Base-by-base conservation (phyloP, 352 stramenopile genomes). In the Discostella stelligera region DNA sequence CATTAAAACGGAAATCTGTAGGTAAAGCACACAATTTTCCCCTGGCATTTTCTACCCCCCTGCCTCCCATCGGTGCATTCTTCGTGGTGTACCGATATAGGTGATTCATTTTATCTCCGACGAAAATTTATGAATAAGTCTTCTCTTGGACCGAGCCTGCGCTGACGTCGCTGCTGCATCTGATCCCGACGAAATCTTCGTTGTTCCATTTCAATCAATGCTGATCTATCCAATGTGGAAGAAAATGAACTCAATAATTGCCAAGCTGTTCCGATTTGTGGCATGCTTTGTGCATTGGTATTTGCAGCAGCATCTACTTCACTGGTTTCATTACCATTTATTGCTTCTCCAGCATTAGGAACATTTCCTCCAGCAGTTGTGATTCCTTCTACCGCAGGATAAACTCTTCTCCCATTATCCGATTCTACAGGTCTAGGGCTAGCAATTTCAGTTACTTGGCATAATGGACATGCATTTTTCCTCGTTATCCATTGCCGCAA, bases 401-500 rank as follows among this genome's bases (percentile, higher is more conserved):
- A 3, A 7, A 16, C n/a, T 27, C 18, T 65, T 16, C 56, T 37
- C 21, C 30, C 30, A 11, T 13, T 30, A 14, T n/a, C 55, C 20
- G 52, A 20, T 41, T 71, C 52, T 50, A 77, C 63, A 41, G 75
- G 61, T 18, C 75, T 71, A 23, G 78, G 82, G 25, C 66, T 74
- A 30, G 79, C 77, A 70, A 90, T 74, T 39, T 87, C 63, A 54
- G 41, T 23, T 25, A 59, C 30, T 48, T 85, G 68, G 55, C 84
- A 90, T 13, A 89, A 56, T 50, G 76, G 49, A 82, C 88, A 88
- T 77, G 94, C 90, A 87, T 94, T 96, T 70, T 94, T 94, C 56
- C 91, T 86, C 56, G 88, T 81, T 58, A 97, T 86, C 94, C 94
- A 97, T 63, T 95, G 83, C 67, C 95, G 92, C 59, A 97, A 93